Evolutionary conservation across 2,329 filamentous ascomycete species (phyloP).

Genomic region (Metarhizium rileyi): DNA sequence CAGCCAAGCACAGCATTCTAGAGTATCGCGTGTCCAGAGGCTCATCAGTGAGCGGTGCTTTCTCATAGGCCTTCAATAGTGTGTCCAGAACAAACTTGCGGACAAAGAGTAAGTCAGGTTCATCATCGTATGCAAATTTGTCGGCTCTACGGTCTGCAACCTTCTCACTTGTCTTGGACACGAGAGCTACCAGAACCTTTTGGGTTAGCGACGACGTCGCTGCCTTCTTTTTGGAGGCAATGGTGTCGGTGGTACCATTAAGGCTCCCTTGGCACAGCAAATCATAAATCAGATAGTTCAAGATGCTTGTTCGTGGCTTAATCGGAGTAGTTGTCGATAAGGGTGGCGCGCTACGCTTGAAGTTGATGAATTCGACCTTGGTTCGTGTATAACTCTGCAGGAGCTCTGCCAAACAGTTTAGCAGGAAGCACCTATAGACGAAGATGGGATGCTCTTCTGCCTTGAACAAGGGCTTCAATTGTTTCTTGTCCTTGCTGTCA

Average conservation of each 20-base stretch:
- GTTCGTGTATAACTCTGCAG: constrained; percentile 85
- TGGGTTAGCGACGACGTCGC: constrained; percentile 82
- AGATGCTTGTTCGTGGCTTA: constrained; percentile 82
- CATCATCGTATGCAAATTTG: constrained; percentile 60
- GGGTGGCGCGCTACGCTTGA: constrained; percentile 84
- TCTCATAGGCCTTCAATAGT: constrained; percentile 82
- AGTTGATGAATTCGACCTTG: constrained; percentile 99
- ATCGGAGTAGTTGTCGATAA: constrained; percentile 78
- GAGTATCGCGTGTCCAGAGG: constrained; percentile 78
- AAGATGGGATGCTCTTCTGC: constrained; percentile 91
- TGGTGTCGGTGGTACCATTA: constrained; percentile 62
- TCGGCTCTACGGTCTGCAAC: constrained; percentile 46
- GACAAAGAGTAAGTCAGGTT: constrained; percentile 80
- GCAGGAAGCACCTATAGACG: constrained; percentile 88
- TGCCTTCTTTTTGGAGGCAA: constrained; percentile 71
- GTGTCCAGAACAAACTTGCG: constrained; percentile 93
- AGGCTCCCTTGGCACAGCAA: constrained; percentile 54
- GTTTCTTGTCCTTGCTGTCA: constrained; percentile 51
- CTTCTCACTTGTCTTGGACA: constrained; percentile 77
- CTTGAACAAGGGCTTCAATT: constrained; percentile 69
- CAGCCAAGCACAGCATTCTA: constrained; percentile 75
- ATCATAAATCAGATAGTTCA: constrained; percentile 87
- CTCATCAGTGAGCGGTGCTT: constrained; percentile 70
- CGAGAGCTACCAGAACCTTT: constrained; percentile 75
- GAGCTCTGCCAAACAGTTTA: constrained; percentile 86